Base-by-base conservation (phyloP, 108 stramenopile species). In the Epithemia pelagica region DNA sequence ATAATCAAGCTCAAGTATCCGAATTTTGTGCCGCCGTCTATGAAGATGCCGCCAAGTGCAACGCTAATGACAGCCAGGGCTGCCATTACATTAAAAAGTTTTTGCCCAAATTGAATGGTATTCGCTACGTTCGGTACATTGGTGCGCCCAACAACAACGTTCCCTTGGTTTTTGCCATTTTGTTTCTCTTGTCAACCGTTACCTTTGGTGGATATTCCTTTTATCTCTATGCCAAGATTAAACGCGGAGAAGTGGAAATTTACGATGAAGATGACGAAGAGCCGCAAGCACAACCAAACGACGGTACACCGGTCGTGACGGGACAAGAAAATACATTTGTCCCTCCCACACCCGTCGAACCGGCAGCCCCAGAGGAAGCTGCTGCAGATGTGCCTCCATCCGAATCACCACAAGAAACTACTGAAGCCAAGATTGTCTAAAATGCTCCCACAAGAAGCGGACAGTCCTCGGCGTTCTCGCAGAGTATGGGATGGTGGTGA, bases 11-110 rank as follows among this genome's bases (percentile, higher is more conserved):
- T 51, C 61, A 74, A 66, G 33, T 73, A 53, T 69, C 71, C 28
- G 31, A 84, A 53, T 68, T 81, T 23, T 70, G 71, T 30, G 73
- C 74, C 53, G 66, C 82, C 53, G 88, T 79, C 3, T 90, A 90
- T 72, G 73, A 79, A 56, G 23, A 53, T 19, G 61, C 82, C 57
- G 92, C 76, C 67, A 90, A 89, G 72, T 94, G 92, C 65, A 72
- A 56, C 73, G 84, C 82, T 67, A 67, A 77, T 33, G 85, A 87
- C 69, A 82, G 73, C 19, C 51, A 53, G 59, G 87, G 76, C 18
- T 91, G 90, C 51, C 62, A 76, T 26, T 91, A 72, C 72, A 87
- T 91, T 66, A 65, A 76, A 37, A 76, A 69, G 32, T 62, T 88
- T 56, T 69, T 83, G 53, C 82, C 82, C 29, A 32, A 59, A 20